Conservation (phyloP, 768 basidiomycete genomes). For the Sarcomyxa edulis region DNA sequence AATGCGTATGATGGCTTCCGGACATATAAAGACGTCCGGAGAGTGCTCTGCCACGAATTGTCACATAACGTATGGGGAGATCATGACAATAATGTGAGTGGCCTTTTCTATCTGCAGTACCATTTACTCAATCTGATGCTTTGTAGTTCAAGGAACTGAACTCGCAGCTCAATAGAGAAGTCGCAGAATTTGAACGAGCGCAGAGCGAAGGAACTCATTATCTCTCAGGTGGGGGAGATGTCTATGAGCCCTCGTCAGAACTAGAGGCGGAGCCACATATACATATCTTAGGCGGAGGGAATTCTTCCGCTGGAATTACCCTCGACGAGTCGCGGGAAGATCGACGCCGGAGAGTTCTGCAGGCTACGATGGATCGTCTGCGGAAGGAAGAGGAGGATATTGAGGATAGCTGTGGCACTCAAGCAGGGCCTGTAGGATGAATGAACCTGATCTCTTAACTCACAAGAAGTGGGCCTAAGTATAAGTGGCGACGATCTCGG, state of each 20-base stretch:
- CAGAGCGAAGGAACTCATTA: conserved; percentile 48
- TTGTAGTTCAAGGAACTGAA: conserved; percentile 73
- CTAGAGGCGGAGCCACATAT: conserved; percentile 51
- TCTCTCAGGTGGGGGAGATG: conserved; percentile 34
- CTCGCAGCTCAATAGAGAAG: conserved; percentile 68
- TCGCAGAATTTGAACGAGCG: conserved; percentile 60
- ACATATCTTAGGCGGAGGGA: conserved; percentile 50
- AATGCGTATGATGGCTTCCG: conserved; percentile 71
- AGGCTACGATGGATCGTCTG: conserved; percentile 59
- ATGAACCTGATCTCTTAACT: too few species aligned
- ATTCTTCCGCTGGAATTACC: conserved; percentile 8
- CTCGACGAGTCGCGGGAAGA: conserved; percentile 49
- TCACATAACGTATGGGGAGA: conserved; percentile 71
- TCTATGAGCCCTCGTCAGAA: conserved; percentile 49
- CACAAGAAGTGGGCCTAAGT: too few species aligned
- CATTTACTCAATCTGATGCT: background rate
- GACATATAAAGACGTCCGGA: conserved; percentile 55
- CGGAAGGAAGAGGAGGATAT: conserved; percentile 65
- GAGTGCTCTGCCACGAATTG: conserved; percentile 73
- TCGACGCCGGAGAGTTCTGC: conserved; percentile 45
- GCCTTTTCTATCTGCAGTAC: background rate
- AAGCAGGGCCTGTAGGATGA: too few species aligned
- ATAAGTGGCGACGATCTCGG: too few species aligned
- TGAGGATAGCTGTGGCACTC: conserved; percentile 72
- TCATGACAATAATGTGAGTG: conserved; percentile 67